These are phyloP conservation scores for Gillenia trifoliata DNA, from an alignment of 306 rosid species.

Conservation along the genomic window DNA sequence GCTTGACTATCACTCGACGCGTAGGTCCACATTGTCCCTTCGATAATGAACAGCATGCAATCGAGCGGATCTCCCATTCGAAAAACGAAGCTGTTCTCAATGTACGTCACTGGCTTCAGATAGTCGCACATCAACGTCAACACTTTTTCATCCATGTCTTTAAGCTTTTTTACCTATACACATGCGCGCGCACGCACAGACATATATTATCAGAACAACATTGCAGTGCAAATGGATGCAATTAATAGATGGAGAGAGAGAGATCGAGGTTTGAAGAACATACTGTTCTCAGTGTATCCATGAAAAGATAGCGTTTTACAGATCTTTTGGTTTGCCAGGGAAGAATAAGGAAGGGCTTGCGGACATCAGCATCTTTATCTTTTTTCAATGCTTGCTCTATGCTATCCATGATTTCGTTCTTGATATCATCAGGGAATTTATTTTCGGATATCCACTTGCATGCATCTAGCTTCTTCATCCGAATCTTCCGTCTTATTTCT, in stretches of 20 bases:
- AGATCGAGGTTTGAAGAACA: background rate
- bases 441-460: constrained; percentile 11
- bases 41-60: too few relatives aligned
- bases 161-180: background rate
- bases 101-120: too few relatives aligned
- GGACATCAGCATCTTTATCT: constrained; percentile 7
- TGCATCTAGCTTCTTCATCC: constrained; percentile 12
- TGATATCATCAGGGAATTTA: background rate
- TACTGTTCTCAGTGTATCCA: constrained; percentile 50
- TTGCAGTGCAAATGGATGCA: background rate
- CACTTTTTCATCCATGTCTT: background rate
- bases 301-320: constrained; percentile 56
- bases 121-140: background rate
- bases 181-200: background rate
- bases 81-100: too few relatives aligned
- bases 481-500: constrained; percentile 47
- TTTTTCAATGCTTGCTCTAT: constrained; percentile 4
- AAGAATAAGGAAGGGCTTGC: constrained; percentile 42
- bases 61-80: too few relatives aligned
- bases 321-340: constrained; percentile 56
- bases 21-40: too few relatives aligned
- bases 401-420: background rate
- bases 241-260: too few relatives aligned
- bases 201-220: too few relatives aligned
- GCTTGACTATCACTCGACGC: too few relatives aligned